Evolutionary conservation across 768 basidiomycete genomes (phyloP).

Genomic region (Tricholoma terreum): DNA sequence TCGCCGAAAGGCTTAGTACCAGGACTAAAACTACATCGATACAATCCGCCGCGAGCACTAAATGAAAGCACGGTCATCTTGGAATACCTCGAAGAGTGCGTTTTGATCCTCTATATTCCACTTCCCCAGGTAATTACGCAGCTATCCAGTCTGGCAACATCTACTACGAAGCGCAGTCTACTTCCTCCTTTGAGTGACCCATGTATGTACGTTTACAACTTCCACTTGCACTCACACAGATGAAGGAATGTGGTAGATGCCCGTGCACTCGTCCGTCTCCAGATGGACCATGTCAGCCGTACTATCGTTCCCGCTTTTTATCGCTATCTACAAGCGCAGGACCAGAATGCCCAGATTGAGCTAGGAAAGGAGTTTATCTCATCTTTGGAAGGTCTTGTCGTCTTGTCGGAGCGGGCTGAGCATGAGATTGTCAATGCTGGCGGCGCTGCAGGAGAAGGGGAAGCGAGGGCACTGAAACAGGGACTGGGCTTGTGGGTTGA

Average conservation of each 20-base stretch:
- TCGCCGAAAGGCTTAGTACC: slow-evolving; percentile 85
- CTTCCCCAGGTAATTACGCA: not conserved
- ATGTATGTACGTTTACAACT: slow-evolving; percentile 38
- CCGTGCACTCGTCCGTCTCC: slow-evolving; percentile 62
- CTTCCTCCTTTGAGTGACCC: slow-evolving; percentile 57
- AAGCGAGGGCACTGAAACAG: slow-evolving; percentile 32
- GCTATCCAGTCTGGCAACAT: slow-evolving; percentile 45
- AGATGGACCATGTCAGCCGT: slow-evolving; percentile 66
- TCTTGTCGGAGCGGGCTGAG: slow-evolving; percentile 56
- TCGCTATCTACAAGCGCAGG: slow-evolving; percentile 71
- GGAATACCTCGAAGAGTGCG: slow-evolving; percentile 76
- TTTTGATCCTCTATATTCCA: slow-evolving; percentile 1
- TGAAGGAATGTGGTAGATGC: slow-evolving; percentile 43
- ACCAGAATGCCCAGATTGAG: slow-evolving; percentile 46
- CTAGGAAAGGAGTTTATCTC: slow-evolving; percentile 51
- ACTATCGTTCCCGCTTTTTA: slow-evolving; percentile 69
- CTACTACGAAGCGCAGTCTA: slow-evolving; percentile 46
- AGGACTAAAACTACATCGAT: slow-evolving; percentile 53
- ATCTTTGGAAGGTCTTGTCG: slow-evolving; percentile 49
- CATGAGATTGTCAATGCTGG: slow-evolving; percentile 37
- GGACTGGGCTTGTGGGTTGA: slow-evolving; percentile 59
- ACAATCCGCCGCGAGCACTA: slow-evolving; percentile 54
- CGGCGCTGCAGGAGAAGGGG: slow-evolving; percentile 39
- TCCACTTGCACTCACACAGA: not conserved
- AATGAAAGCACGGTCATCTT: slow-evolving; percentile 82